These are phyloP conservation scores for Ensete ventricosum DNA, from an alignment of 176 grass and related monocot genomes.

Conservation along the genomic window DNA sequence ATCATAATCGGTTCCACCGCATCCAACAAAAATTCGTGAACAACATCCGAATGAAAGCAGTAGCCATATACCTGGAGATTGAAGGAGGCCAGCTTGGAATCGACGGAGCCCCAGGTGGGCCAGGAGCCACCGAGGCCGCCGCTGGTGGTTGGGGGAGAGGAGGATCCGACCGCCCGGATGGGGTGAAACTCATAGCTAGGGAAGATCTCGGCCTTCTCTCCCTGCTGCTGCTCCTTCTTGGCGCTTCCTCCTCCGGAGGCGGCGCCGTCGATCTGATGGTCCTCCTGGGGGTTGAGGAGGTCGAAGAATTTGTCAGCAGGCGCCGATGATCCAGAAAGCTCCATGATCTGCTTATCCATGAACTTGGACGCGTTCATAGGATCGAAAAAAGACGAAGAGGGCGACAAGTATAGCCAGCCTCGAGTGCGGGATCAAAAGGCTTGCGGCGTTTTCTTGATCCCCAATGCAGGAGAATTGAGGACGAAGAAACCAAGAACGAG, in stretches of 20 bases:
- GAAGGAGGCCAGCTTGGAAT: slow-evolving; percentile 37
- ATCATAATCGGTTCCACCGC: not conserved
- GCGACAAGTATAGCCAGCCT: no score
- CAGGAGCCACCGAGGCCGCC: slow-evolving; percentile 8
- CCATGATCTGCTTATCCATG: slow-evolving; percentile 89
- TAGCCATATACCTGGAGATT: slow-evolving; percentile 22
- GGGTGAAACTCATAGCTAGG: slow-evolving; percentile 69
- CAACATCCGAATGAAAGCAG: not conserved
- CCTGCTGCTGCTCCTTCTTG: slow-evolving; percentile 19
- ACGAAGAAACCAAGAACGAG: no score
- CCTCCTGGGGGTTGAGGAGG: slow-evolving; percentile 53
- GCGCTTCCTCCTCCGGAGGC: slow-evolving; percentile 14
- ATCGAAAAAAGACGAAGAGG: not conserved
- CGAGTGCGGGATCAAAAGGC: no score
- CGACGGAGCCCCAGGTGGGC: slow-evolving; percentile 27
- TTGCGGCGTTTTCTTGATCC: no score
- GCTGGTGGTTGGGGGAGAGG: slow-evolving; percentile 2
- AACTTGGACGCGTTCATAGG: slow-evolving; percentile 68
- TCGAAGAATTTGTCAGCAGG: slow-evolving; percentile 30
- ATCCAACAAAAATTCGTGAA: not conserved
- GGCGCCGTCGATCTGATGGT: slow-evolving; percentile 25
- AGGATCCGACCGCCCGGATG: slow-evolving; percentile 24
- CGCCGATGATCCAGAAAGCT: slow-evolving; percentile 39
- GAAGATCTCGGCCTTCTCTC: slow-evolving; percentile 23
- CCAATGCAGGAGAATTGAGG: no score